These are phyloP conservation scores for Tulasnella calospora DNA, from an alignment of 768 basidiomycete species.

Conservation along the genomic window DNA sequence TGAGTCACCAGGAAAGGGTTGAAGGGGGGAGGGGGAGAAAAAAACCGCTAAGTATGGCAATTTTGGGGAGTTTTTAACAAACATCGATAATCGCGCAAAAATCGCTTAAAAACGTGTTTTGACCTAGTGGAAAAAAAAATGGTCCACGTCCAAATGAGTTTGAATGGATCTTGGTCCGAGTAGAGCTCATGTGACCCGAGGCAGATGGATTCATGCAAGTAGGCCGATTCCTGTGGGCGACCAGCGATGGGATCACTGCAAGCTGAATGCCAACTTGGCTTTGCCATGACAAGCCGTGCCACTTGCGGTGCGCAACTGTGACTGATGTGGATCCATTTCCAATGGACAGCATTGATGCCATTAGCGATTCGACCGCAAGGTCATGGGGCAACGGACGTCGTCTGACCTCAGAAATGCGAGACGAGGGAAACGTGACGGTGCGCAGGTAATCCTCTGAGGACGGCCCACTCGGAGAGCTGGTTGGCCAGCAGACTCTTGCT, in stretches of 20 bases:
- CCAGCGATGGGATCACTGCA: not conserved
- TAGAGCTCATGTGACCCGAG: not conserved
- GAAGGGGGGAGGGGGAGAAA: not conserved
- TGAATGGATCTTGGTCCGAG: not conserved
- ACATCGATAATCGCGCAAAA: not conserved
- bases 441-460: not conserved
- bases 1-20: too few species aligned
- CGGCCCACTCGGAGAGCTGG: not conserved
- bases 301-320: not conserved
- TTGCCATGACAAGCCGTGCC: not conserved
- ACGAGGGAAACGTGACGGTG: not conserved
- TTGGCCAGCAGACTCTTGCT: not conserved
- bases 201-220: not conserved
- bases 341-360: not conserved
- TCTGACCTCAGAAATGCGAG: not conserved
- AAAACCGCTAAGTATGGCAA: not conserved
- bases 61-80: not conserved
- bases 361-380: not conserved
- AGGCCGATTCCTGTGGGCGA: conserved; percentile 2
- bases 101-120: not conserved
- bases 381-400: not conserved
- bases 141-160: not conserved
- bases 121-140: too few species aligned
- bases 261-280: not conserved
- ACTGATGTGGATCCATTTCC: not conserved